phyloP scores from a whole-genome alignment of 2,329 filamentous ascomycete genomes.

The Macrophomina pseudophaseolina region DNA sequence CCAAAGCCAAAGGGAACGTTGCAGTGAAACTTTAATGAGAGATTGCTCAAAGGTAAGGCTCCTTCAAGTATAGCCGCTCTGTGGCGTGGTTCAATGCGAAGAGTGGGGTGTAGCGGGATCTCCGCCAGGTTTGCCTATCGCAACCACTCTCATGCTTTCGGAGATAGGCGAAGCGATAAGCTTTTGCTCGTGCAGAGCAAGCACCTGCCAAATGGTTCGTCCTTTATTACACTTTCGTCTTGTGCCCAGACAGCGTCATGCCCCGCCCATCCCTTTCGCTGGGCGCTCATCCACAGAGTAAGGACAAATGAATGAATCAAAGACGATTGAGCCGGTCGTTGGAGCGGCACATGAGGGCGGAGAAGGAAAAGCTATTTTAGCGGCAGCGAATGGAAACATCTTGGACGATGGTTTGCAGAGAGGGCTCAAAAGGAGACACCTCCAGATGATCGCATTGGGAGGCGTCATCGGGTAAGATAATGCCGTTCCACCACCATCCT shows the following conservation, averaged over 20 bases:
- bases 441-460: conserved; percentile 64
- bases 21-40: too few relatives aligned
- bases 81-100: too few relatives aligned
- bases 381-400: not conserved
- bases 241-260: too few relatives aligned
- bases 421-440: conserved; percentile 58
- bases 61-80: too few relatives aligned
- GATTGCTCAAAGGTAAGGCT: too few relatives aligned
- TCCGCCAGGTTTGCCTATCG: not conserved
- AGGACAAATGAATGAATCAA: not conserved
- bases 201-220: not conserved
- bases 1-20: too few relatives aligned
- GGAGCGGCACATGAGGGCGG: not conserved
- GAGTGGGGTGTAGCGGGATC: conserved; percentile 6
- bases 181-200: not conserved
- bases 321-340: not conserved
- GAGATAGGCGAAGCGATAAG: not conserved
- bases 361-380: not conserved
- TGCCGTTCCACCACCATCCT: not conserved
- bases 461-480: conserved; percentile 26
- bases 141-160: not conserved
- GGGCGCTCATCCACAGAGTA: not conserved
- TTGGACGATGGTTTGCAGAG: conserved; percentile 28
- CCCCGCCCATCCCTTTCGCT: too few relatives aligned
- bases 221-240: too few relatives aligned